Conservation (phyloP, 2,329 filamentous ascomycete species). For the Dactylellina cionopaga region DNA sequence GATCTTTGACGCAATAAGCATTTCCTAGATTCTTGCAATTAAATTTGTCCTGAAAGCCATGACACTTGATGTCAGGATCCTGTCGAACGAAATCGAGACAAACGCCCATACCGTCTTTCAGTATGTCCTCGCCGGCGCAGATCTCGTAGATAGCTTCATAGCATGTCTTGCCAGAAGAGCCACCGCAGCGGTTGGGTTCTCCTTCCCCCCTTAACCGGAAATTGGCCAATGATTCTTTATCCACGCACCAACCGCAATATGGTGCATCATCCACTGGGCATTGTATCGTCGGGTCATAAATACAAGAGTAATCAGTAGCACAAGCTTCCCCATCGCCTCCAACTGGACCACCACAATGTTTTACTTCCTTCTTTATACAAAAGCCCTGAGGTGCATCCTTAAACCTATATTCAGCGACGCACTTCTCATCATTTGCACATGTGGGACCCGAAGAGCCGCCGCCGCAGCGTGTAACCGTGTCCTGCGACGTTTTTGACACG, state of each 20-base stretch:
- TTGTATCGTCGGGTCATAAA: not conserved
- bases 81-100: not conserved
- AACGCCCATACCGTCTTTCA: not conserved
- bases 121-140: not conserved
- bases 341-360: not conserved
- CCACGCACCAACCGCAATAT: not conserved
- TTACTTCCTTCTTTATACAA: not conserved
- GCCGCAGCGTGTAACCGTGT: no score
- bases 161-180: not conserved
- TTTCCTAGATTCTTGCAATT: not conserved
- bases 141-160: not conserved
- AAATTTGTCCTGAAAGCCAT: not conserved
- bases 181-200: not conserved
- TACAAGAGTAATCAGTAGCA: not conserved
- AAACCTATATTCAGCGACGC: not conserved
- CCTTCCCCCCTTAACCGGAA: not conserved
- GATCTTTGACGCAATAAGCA: not conserved
- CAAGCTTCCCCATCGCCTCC: not conserved
- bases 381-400: not conserved
- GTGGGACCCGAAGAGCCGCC: not conserved
- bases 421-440: not conserved
- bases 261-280: not conserved
- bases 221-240: not conserved
- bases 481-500: no score
- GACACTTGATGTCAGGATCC: no score